Base-by-base conservation (phyloP, 305 asterid genomes). In the Fraxinus sp. region DNA sequence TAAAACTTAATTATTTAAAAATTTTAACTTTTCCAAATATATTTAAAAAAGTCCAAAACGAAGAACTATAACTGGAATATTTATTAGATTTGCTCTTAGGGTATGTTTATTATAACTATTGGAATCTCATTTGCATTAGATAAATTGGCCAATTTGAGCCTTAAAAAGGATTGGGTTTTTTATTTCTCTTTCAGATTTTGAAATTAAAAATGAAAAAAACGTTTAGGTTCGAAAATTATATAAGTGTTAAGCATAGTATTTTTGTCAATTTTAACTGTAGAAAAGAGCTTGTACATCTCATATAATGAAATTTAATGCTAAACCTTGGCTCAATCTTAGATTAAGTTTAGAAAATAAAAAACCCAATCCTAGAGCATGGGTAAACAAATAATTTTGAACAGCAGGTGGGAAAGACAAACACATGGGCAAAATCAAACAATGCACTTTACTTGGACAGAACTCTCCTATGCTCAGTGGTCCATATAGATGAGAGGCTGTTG, bases 331-430 rank as follows among this genome's bases (percentile, higher is more conserved):
- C 71, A 13, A 26, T 71, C 49, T 80, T 9, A 35, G 37, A 18
- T 10, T 59, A 14, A 37, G 46, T 75, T 26, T 52, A 52, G 22
- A 16, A 73, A 73, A 44, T 0, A 20, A 33, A 33, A n/a, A 6
- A 41, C 57, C 66, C 32, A 78, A 72, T 78, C 68, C 33, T 37
- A 72, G 30, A 68, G 49, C 14, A 1, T 7, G 20, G 49, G 41
- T 72, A 9, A 32, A 20, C 44, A 44, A 78, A 80, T 74, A 64
- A 24, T n/a, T 36, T 35, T 66, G 74, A 32, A 79, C 78, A 57
- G 28, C 78, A 57, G 36, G 64, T 8, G n/a, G 52, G 14, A 78
- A 73, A 78, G 52, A 82, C 30, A 41, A 13, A 70, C 41, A 46
- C 30, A 49, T 13, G 39, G 55, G 70, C 24, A 52, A 78, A 35